phyloP scores from a whole-genome alignment of 106 monocot genomes.

The Cymbidium sinense region DNA sequence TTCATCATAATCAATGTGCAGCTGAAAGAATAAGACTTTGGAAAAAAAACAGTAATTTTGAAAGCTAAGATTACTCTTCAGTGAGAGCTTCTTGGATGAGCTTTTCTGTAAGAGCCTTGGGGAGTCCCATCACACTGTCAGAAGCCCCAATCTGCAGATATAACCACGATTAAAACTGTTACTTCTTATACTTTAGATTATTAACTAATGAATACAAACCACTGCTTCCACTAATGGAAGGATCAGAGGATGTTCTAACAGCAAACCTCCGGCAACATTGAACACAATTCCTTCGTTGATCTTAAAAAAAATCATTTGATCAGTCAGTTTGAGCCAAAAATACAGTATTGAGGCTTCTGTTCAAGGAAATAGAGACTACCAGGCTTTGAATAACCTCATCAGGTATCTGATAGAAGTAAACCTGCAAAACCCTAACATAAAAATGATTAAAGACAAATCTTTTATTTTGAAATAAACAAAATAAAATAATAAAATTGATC shows the following conservation, averaged over 20 bases:
- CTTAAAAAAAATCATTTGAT: slow-evolving; percentile 18
- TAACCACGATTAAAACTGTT: neutral
- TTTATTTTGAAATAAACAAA: no score
- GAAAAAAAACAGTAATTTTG: neutral
- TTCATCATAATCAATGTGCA: no score
- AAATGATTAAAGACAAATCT: neutral
- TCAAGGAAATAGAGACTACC: slow-evolving; percentile 29
- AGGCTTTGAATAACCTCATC: slow-evolving; percentile 64
- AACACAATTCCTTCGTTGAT: slow-evolving; percentile 73
- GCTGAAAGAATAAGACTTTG: no score
- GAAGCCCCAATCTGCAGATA: slow-evolving; percentile 51
- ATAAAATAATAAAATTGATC: no score
- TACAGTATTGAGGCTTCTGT: neutral
- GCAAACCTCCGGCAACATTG: slow-evolving; percentile 77
- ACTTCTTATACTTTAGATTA: neutral
- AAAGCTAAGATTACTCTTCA: neutral
- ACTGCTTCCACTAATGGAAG: slow-evolving; percentile 78
- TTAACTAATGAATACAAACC: slow-evolving; percentile 29
- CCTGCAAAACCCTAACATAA: slow-evolving; percentile 31
- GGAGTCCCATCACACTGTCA: slow-evolving; percentile 85
- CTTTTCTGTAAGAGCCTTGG: slow-evolving; percentile 63
- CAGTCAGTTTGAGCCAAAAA: neutral
- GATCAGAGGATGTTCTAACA: slow-evolving; percentile 70
- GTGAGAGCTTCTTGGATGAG: slow-evolving; percentile 49
- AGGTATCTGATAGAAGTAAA: slow-evolving; percentile 89